Evolutionary conservation across 2,329 filamentous ascomycete species (phyloP).

Genomic region (Scedosporium boydii): DNA sequence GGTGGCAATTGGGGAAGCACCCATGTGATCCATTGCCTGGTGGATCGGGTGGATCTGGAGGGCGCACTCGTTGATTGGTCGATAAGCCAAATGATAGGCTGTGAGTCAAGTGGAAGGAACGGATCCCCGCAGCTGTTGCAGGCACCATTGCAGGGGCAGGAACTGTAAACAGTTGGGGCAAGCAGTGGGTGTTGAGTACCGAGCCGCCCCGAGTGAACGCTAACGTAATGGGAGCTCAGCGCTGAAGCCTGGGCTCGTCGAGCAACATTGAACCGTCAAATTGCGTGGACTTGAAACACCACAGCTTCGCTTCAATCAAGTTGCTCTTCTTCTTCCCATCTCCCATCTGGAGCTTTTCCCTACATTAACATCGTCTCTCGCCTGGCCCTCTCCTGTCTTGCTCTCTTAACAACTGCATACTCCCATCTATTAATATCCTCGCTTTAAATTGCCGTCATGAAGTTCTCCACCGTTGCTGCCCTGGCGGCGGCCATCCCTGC

Average conservation of each 20-base stretch:
- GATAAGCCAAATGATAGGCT: background rate
- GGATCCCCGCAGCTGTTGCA: background rate
- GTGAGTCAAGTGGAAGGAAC: background rate
- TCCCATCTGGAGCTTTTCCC: background rate
- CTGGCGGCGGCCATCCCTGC: constrained; percentile 46
- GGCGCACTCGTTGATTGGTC: background rate
- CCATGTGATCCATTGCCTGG: background rate
- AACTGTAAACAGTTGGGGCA: background rate
- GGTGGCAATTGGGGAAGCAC: background rate
- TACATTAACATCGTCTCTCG: background rate
- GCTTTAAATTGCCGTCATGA: constrained; percentile 30
- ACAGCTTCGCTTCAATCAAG: background rate
- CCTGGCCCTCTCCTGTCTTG: constrained; percentile 1
- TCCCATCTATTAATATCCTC: background rate
- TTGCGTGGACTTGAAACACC: background rate
- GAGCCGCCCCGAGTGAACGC: background rate
- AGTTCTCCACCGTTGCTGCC: constrained; percentile 40
- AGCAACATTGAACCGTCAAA: too few species aligned
- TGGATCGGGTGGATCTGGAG: background rate
- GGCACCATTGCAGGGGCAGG: background rate
- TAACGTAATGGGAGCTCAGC: background rate
- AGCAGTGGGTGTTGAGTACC: background rate
- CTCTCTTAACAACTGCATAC: background rate
- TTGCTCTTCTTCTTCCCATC: background rate
- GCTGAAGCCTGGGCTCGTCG: too few species aligned